Base-by-base conservation (phyloP, 805 yeast species). In the Candida bentonensis region DNA sequence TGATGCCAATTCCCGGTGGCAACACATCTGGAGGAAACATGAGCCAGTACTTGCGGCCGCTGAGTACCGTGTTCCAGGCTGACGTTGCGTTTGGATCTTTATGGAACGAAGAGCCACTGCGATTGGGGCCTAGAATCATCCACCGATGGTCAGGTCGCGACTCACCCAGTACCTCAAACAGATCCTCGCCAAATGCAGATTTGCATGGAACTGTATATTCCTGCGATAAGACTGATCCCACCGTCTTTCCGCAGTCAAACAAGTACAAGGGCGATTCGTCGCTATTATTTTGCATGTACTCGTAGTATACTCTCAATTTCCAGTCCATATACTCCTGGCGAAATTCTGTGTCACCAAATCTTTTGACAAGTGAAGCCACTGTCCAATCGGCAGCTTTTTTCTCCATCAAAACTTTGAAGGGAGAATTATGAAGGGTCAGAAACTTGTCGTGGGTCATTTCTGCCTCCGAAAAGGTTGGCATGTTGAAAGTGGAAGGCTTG, bases 61-160 rank as follows among this genome's bases (percentile, higher is more conserved):
- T 65, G 1, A 87, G 60, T 1, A 79, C 76, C 0, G 88, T 74
- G 58, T 87, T 87, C 96, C 96, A 87, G 0, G 96, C 96, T 43
- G 82, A 76, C 0, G 96, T 88, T 40, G 76, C 74, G 57, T 87
- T 87, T 4, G 96, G 96, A 56, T 87, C 96, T 54, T 88, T 87
- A 60, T 87, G 96, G 60, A 86, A 87, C 0, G 94, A 82, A 1
- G 94, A 83, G 0, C 96, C 96, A 4, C 86, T 77, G 42, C 94
- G 62, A 20, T 65, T 67, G 2, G 94, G 87, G 0, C 96, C 96
- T 4, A 82, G 71, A 41, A 88, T 88, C 21, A 87, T 64, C 96
- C 96, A 87, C n/a, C 89, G 73, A 58, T 82, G 81, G 60, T 87
- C 95, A 1, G 96, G 96, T 42, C 96, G 52, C 51, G 59, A 53